Evolutionary conservation across 495 filamentous ascomycete genomes (phyloP).

Genomic region (Venustampulla echinocandica): DNA sequence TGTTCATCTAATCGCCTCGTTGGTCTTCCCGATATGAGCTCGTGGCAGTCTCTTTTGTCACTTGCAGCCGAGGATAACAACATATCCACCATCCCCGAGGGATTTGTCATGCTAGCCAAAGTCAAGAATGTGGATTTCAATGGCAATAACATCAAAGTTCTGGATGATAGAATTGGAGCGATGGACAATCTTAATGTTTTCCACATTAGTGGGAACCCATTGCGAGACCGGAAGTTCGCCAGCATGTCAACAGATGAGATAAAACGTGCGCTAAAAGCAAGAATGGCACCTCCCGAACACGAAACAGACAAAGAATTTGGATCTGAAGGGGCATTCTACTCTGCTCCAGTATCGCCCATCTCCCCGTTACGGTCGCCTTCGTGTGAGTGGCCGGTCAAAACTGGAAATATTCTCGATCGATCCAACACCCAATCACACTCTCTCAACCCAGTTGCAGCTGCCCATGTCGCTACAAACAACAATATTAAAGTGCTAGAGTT

Average conservation of each 20-base stretch:
- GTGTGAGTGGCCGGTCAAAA: slow-evolving; percentile 52
- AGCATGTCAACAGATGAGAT: slow-evolving; percentile 72
- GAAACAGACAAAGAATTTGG: slow-evolving; percentile 27
- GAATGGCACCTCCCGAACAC: slow-evolving; percentile 48
- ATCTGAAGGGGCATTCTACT: slow-evolving; percentile 16
- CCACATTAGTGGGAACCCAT: slow-evolving; percentile 73
- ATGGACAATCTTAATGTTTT: slow-evolving; percentile 73
- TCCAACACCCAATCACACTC: slow-evolving; percentile 54
- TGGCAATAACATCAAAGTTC: slow-evolving; percentile 65
- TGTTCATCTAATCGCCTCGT: slow-evolving; percentile 70
- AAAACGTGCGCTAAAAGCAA: slow-evolving; percentile 63
- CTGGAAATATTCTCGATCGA: slow-evolving; percentile 65
- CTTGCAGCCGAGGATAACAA: slow-evolving; percentile 75
- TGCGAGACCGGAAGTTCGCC: slow-evolving; percentile 77
- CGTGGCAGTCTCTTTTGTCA: slow-evolving; percentile 63
- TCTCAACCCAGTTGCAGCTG: slow-evolving; percentile 42
- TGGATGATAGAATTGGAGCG: slow-evolving; percentile 68
- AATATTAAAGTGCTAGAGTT: slow-evolving; percentile 50
- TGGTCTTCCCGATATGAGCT: slow-evolving; percentile 56
- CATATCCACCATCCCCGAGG: slow-evolving; percentile 62
- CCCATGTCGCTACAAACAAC: slow-evolving; percentile 38
- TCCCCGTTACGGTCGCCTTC: slow-evolving; percentile 28
- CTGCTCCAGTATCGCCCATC: slow-evolving; percentile 16
- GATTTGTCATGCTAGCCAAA: slow-evolving; percentile 55
- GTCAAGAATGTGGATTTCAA: slow-evolving; percentile 73